A percentile compares a stretch with the other conserved stretches of the same genome.
These are phyloP conservation scores for Phylloporus sp. DNA, from an alignment of 1,284 basidiomycete genomes.

Conservation along the genomic window DNA sequence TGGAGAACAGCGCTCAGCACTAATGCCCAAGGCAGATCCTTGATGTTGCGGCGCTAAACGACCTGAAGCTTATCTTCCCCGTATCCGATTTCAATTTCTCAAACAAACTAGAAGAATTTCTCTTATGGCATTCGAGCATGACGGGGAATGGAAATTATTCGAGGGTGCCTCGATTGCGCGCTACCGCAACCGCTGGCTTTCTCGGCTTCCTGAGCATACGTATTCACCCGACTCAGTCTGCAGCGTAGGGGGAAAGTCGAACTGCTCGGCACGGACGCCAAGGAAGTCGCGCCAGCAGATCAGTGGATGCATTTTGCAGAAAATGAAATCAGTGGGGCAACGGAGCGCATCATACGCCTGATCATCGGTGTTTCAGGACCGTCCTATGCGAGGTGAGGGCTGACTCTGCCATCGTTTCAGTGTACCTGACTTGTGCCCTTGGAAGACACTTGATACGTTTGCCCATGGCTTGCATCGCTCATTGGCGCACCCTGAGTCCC, in stretches of 20 bases:
- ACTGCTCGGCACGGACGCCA: conserved; percentile 49
- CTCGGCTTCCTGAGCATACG: too few species aligned
- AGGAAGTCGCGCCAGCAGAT: conserved; percentile 52
- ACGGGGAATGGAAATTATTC: neutral
- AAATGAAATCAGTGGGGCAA: conserved; percentile 42
- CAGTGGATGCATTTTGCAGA: conserved; percentile 58
- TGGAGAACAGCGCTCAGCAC: too few species aligned
- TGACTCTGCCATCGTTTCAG: too few species aligned
- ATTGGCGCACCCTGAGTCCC: conserved; percentile 47
- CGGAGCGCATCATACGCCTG: neutral
- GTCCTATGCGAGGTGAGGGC: conserved; percentile 25
- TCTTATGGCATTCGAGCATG: neutral
- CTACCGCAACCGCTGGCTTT: neutral
- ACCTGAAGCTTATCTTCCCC: neutral
- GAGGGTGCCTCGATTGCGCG: conserved; percentile 1
- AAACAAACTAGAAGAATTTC: neutral
- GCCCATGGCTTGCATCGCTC: conserved; percentile 25
- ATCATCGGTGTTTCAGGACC: conserved; percentile 11
- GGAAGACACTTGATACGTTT: conserved; percentile 14
- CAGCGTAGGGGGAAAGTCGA: conserved; percentile 50
- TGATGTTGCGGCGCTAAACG: neutral
- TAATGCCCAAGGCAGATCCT: too few species aligned
- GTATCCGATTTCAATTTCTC: too few species aligned
- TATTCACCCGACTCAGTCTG: conserved; percentile 46
- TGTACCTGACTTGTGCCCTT: too few species aligned